These are phyloP conservation scores for Claviceps paspali DNA, from an alignment of 2,329 filamentous ascomycete genomes.

Conservation along the genomic window DNA sequence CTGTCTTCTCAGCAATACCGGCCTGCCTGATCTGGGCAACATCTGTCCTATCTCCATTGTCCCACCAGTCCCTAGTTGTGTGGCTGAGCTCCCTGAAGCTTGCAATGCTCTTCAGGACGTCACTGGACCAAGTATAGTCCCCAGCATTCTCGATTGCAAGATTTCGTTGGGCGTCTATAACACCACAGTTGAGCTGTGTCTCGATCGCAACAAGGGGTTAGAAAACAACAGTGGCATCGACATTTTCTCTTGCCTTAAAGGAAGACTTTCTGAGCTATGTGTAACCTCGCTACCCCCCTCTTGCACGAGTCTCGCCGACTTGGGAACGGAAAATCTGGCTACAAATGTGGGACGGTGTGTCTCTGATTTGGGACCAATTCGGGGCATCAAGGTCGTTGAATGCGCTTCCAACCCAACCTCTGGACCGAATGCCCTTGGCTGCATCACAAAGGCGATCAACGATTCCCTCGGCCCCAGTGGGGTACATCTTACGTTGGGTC, in stretches of 20 bases:
- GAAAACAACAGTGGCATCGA: neutral
- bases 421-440: neutral
- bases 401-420: neutral
- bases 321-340: neutral
- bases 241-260: constrained; percentile 5
- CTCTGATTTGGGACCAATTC: constrained; percentile 5
- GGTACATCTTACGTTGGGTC: too few species aligned
- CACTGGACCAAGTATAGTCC: constrained; percentile 2
- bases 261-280: neutral
- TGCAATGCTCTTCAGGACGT: constrained; percentile 2
- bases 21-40: neutral
- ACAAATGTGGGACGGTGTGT: constrained; percentile 2
- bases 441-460: neutral
- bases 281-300: constrained; percentile 4
- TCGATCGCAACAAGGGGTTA: neutral
- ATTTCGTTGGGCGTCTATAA: constrained; percentile 2
- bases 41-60: neutral
- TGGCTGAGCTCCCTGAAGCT: constrained; percentile 1
- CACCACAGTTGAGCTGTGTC: neutral
- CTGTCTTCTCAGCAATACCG: neutral
- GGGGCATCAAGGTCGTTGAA: neutral
- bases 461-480: too few species aligned
- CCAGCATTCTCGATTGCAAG: too few species aligned
- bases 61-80: neutral
- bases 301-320: constrained; percentile 3